Base-by-base conservation (phyloP, 2,329 filamentous ascomycete species). In the Fusarium vanettenii region DNA sequence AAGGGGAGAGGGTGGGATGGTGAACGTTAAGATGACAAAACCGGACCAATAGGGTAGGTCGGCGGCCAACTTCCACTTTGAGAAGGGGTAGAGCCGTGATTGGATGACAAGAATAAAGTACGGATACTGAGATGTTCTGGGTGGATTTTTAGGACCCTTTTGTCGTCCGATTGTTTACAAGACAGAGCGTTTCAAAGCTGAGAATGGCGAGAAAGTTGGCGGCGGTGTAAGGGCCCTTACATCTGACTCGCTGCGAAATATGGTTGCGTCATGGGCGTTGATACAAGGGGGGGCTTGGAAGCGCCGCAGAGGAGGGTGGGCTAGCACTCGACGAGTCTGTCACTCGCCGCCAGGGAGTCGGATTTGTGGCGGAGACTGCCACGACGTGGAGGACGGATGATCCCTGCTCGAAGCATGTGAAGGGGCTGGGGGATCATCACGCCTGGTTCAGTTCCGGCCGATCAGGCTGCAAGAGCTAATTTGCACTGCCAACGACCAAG, bases 381-480 rank as follows among this genome's bases (percentile, higher is more conserved):
- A 62, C 55, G 31, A n/a, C 52, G 59, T 75, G 62, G 27, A 67
- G 64, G 56, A n/a, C 60, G 10, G 64, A 66, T 64, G 73, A 75
- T 75, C 72, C 73, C 72, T 73, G 72, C 73, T 73, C 13, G 27
- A 75, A 75, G 73, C 73, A 75, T 75, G 72, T 75, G 73, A 75
- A 67, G 55, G 60, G 72, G 66, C 63, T 66, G 55, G 60, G 68
- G 52, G 45, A 52, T 63, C 60, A 52, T 29, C 60, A 52, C 14
- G 33, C 33, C 14, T 39, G 45, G 43, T n/a, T 63, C 10, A 27
- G 45, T 63, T 63, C 33, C 45, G 45, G 60, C 29, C 50, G 64
- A 64, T 71, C 31, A 64, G 65, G 50, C 55, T 64, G 25, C 9
- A 72, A 61, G 60, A 55, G 72, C 61, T 59, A 63, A 63, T 52